These are phyloP conservation scores for Oryza glaberrima DNA, from an alignment of 176 grass and related monocot species.

Conservation along the genomic window DNA sequence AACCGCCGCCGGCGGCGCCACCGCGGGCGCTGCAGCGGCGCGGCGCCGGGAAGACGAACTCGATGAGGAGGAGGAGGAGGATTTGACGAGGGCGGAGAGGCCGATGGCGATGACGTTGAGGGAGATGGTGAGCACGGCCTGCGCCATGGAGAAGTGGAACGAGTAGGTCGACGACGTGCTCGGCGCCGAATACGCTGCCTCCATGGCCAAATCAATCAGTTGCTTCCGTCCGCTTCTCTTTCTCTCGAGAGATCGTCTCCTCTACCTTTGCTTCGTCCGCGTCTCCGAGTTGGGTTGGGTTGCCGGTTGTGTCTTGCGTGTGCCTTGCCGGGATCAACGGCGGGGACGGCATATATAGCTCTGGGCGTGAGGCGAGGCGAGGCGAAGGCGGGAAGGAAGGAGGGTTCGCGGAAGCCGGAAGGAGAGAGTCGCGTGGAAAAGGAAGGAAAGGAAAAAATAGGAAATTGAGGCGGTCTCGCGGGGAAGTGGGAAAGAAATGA, in stretches of 20 bases:
- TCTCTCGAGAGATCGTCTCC: neutral
- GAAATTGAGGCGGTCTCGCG: neutral
- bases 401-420: slow-evolving; percentile 49
- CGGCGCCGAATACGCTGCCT: slow-evolving; percentile 12
- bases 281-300: neutral
- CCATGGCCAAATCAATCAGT: slow-evolving; percentile 3
- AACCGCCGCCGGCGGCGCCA: neutral
- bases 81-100: slow-evolving; percentile 38
- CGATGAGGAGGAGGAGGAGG: neutral
- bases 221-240: neutral
- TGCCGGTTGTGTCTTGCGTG: neutral
- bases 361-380: neutral
- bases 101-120: slow-evolving; percentile 41
- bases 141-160: slow-evolving; percentile 34
- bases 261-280: neutral
- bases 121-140: slow-evolving; percentile 43
- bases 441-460: too few relatives aligned
- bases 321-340: neutral
- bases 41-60: neutral
- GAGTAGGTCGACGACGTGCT: slow-evolving; percentile 17
- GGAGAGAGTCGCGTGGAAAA: neutral
- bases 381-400: neutral
- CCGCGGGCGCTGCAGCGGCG: neutral
- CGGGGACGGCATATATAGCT: slow-evolving; percentile 25
- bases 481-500: neutral